Conservation (phyloP, 768 basidiomycete species). For the Russula foetens region DNA sequence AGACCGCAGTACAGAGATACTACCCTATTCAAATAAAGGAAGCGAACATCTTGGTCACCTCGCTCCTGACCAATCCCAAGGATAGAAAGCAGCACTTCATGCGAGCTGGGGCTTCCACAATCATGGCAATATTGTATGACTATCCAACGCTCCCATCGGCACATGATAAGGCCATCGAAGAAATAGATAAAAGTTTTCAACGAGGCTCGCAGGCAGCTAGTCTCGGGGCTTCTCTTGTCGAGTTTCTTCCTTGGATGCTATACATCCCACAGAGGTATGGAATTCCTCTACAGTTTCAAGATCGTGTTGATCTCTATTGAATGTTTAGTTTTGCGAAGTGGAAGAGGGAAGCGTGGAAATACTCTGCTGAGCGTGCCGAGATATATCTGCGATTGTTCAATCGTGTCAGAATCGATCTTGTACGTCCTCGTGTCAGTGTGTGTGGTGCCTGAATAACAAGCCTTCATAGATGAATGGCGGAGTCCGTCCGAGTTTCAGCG, state of each 20-base stretch:
- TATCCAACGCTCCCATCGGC: background rate
- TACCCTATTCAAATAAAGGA: background rate
- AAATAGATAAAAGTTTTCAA: background rate
- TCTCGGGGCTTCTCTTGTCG: slow-evolving; percentile 6
- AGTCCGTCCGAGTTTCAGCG: background rate
- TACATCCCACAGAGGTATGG: background rate
- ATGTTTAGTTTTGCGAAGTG: slow-evolving; percentile 3
- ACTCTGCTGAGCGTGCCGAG: background rate
- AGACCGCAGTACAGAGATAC: background rate
- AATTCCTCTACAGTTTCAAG: background rate
- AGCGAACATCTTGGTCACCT: background rate
- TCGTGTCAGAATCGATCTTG: background rate
- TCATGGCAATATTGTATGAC: slow-evolving; percentile 13
- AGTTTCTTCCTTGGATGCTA: slow-evolving; percentile 13
- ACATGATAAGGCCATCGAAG: background rate
- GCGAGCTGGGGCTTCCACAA: background rate
- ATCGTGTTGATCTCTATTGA: background rate
- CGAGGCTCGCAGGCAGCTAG: background rate
- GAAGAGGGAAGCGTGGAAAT: slow-evolving; percentile 8
- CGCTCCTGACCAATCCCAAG: background rate
- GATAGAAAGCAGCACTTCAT: background rate
- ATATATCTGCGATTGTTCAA: slow-evolving; percentile 2
- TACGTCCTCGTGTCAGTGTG: background rate
- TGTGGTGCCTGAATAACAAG: background rate
- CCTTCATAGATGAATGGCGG: background rate